Evolutionary conservation across 805 yeast genomes (phyloP).

Genomic region (Metschnikowia henanensis): DNA sequence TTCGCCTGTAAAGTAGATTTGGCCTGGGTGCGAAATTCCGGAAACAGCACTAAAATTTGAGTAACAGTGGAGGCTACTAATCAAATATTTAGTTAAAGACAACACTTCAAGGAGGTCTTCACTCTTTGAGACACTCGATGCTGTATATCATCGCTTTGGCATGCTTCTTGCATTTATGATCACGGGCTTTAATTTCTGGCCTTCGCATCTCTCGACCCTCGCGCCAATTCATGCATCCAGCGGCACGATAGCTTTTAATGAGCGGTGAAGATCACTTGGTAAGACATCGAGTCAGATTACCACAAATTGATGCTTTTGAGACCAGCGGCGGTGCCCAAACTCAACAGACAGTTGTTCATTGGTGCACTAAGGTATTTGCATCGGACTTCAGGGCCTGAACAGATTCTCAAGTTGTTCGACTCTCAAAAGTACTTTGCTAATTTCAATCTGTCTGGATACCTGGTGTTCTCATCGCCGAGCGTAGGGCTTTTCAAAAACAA

Average conservation of each 20-base stretch:
- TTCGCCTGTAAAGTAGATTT: no score
- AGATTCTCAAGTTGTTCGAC: conserved; percentile 56
- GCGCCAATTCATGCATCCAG: background rate
- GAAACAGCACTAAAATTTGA: no score
- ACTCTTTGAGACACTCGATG: no score
- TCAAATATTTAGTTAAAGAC: no score
- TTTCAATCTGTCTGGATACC: conserved; percentile 38
- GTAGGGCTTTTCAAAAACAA: conserved; percentile 71
- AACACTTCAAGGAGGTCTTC: no score
- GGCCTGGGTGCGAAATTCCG: no score
- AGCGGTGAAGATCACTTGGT: no score
- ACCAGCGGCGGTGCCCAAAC: background rate
- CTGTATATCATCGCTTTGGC: no score
- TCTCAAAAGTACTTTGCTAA: conserved; percentile 55
- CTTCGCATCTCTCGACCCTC: background rate
- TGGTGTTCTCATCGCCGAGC: conserved; percentile 15
- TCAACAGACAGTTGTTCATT: background rate
- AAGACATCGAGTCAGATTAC: no score
- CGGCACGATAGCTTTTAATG: background rate
- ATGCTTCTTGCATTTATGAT: no score
- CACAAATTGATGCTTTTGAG: conserved; percentile 4
- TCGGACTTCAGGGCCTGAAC: conserved; percentile 20
- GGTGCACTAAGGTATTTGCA: conserved; percentile 4
- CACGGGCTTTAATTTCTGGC: background rate
- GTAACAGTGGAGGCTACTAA: no score